Conservation (phyloP, 2,329 filamentous ascomycete species). For the Colletotrichum limetticola region DNA sequence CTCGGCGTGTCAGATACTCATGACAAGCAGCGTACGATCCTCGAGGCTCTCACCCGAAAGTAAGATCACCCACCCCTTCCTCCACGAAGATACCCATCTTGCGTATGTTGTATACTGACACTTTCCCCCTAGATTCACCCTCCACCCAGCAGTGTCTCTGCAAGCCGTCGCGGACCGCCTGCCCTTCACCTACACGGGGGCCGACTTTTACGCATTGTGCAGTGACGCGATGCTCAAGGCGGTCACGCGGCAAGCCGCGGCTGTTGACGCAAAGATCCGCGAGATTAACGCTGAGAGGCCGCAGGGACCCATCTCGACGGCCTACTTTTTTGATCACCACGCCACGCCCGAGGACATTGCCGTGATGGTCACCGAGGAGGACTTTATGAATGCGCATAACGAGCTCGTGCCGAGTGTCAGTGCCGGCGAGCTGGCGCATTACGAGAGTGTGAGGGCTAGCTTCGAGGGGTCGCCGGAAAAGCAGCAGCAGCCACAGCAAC, state of each 20-base stretch:
- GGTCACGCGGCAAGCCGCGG: constrained; percentile 87
- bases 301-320: constrained; percentile 75
- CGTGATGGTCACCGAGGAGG: constrained; percentile 88
- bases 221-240: constrained; percentile 99
- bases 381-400: constrained; percentile 83
- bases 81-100: background rate
- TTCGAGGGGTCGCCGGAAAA: constrained; percentile 77
- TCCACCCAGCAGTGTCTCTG: constrained; percentile 83
- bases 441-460: constrained; percentile 81
- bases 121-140: constrained; percentile 73
- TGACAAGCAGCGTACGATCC: constrained; percentile 92
- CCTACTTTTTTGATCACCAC: constrained; percentile 95
- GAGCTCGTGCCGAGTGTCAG: constrained; percentile 96
- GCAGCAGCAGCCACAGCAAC: constrained; percentile 43
- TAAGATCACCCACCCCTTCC: constrained; percentile 56
- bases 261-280: constrained; percentile 85
- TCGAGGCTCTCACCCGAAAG: constrained; percentile 96
- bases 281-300: constrained; percentile 66
- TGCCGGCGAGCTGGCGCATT: constrained; percentile 90
- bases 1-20: constrained; percentile 96
- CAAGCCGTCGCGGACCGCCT: constrained; percentile 77
- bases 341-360: constrained; percentile 84
- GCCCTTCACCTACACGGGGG: constrained; percentile 96
- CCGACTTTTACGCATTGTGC: constrained; percentile 96
- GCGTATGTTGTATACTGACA: constrained; percentile 16